These are phyloP conservation scores for Saccharomycopsis amapae DNA, from an alignment of 805 yeast genomes.

Conservation along the genomic window DNA sequence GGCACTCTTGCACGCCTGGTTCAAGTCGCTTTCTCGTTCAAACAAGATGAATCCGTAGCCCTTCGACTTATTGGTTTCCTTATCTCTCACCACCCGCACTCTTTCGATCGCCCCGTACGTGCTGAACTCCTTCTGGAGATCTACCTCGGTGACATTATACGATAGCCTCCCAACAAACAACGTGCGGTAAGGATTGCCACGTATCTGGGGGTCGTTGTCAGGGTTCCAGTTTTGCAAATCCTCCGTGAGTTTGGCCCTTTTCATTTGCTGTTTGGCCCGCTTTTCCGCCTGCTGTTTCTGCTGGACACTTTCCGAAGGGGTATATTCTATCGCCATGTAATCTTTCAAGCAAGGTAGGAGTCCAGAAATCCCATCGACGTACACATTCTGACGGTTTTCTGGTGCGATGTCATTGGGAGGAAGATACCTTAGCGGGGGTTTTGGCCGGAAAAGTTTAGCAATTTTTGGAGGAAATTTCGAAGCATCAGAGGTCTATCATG, in stretches of 20 bases:
- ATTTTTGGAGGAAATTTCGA: slow-evolving; percentile 30
- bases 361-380: slow-evolving; percentile 37
- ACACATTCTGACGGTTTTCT: slow-evolving; percentile 36
- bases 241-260: slow-evolving; percentile 1
- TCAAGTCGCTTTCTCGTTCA: slow-evolving; percentile 52
- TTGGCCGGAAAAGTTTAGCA: slow-evolving; percentile 47
- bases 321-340: slow-evolving; percentile 24
- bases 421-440: slow-evolving; percentile 41
- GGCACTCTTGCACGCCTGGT: slow-evolving; percentile 51
- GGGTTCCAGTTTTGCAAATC: slow-evolving; percentile 43
- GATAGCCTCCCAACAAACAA: slow-evolving; percentile 70
- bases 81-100: slow-evolving; percentile 48
- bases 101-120: slow-evolving; percentile 67
- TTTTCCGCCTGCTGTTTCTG: slow-evolving; percentile 28
- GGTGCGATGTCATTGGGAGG: slow-evolving; percentile 42
- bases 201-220: slow-evolving; percentile 44
- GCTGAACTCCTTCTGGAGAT: slow-evolving; percentile 53
- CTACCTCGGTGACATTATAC: slow-evolving; percentile 58
- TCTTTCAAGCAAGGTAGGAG: slow-evolving; percentile 24
- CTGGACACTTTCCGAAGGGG: slow-evolving; percentile 29
- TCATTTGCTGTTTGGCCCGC: slow-evolving; percentile 20
- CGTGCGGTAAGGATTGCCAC: slow-evolving; percentile 72
- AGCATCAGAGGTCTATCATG: slow-evolving; percentile 27
- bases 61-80: slow-evolving; percentile 45
- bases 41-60: slow-evolving; percentile 85